Conservation (phyloP, 805 yeast genomes). For the Suhomyces tanzawaensis region DNA sequence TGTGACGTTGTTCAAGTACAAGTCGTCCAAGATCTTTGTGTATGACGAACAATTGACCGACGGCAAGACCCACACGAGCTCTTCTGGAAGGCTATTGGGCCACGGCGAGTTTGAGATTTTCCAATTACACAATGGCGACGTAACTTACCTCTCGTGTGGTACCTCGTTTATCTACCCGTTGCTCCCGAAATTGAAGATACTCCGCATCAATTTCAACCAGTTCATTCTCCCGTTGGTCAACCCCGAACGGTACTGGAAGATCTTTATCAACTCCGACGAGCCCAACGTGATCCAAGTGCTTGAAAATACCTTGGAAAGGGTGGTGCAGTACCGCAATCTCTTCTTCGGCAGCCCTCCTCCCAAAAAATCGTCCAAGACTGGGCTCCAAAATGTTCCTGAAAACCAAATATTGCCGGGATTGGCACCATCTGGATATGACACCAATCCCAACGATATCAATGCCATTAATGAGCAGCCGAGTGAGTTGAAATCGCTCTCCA, state of each 20-base stretch:
- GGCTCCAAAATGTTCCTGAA: background rate
- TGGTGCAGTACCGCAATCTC: slow-evolving; percentile 44
- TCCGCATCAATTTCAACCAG: slow-evolving; percentile 46
- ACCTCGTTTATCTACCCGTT: slow-evolving; percentile 70
- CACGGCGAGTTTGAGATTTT: slow-evolving; percentile 61
- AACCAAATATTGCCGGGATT: background rate
- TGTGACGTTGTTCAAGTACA: slow-evolving; percentile 32
- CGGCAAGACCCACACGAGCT: slow-evolving; percentile 6
- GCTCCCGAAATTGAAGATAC: slow-evolving; percentile 58
- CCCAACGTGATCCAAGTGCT: slow-evolving; percentile 22
- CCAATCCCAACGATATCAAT: background rate
- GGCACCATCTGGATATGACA: background rate
- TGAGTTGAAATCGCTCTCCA: slow-evolving; percentile 11
- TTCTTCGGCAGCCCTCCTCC: slow-evolving; percentile 11
- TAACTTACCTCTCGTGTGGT: slow-evolving; percentile 65
- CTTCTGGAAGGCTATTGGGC: slow-evolving; percentile 51
- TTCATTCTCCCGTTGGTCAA: slow-evolving; percentile 66
- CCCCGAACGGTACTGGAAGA: slow-evolving; percentile 75
- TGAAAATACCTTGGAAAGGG: slow-evolving; percentile 36
- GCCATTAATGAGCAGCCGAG: slow-evolving; percentile 12
- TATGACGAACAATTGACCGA: slow-evolving; percentile 32
- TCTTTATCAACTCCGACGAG: slow-evolving; percentile 37
- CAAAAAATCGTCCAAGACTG: background rate
- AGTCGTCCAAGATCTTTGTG: slow-evolving; percentile 33
- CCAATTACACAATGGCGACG: slow-evolving; percentile 54